A percentile compares a stretch with the other conserved stretches of the same genome.
These are phyloP conservation scores for Rhizopogon vinicolor DNA, from an alignment of 768 basidiomycete species.

Conservation along the genomic window DNA sequence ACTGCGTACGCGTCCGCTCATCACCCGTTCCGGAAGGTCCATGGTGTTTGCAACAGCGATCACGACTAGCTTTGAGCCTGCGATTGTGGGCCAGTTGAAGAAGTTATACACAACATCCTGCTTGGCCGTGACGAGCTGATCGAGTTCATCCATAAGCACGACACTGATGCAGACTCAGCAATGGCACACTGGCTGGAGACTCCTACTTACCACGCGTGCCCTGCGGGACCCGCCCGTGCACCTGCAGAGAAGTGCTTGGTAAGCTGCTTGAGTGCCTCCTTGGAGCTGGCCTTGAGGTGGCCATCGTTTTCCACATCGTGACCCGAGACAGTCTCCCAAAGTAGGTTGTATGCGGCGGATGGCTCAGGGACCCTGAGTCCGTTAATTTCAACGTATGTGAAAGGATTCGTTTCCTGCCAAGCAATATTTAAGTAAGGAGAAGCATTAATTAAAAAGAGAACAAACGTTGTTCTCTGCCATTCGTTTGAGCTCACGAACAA, in stretches of 20 bases:
- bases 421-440: neutral
- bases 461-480: slow-evolving; percentile 80
- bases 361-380: slow-evolving; percentile 93
- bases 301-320: slow-evolving; percentile 61
- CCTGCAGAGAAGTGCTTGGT: slow-evolving; percentile 72
- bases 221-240: slow-evolving; percentile 63
- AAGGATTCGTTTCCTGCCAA: slow-evolving; percentile 82
- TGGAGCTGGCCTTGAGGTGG: slow-evolving; percentile 63
- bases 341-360: slow-evolving; percentile 81
- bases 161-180: slow-evolving; percentile 49
- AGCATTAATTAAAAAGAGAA: neutral
- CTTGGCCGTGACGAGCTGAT: slow-evolving; percentile 92
- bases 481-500: slow-evolving; percentile 83
- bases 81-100: slow-evolving; percentile 97
- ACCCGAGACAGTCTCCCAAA: slow-evolving; percentile 92
- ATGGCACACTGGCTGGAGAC: neutral
- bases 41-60: slow-evolving; percentile 98
- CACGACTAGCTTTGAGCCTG: slow-evolving; percentile 85
- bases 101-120: slow-evolving; percentile 99
- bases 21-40: slow-evolving; percentile 93
- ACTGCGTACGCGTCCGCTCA: slow-evolving; percentile 89
- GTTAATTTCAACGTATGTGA: slow-evolving; percentile 97
- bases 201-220: slow-evolving; percentile 77
- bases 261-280: slow-evolving; percentile 78
- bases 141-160: slow-evolving; percentile 97